Conservation (phyloP, 2,329 filamentous ascomycete genomes). For the Graphilbum fragrans region DNA sequence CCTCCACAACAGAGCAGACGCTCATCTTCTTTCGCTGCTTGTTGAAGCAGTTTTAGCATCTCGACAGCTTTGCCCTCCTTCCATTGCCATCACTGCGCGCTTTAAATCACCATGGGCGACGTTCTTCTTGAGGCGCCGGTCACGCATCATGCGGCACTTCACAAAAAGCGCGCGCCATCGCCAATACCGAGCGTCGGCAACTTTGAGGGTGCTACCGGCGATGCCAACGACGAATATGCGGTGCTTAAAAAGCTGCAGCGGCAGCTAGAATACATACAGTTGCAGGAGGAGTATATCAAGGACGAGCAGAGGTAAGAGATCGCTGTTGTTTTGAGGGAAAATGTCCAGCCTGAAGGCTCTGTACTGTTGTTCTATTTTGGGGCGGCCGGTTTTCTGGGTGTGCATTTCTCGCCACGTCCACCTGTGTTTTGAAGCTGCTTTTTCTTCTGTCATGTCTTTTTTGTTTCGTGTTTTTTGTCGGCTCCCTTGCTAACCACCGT, state of each 20-base stretch:
- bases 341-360: no score
- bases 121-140: constrained; percentile 71
- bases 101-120: constrained; percentile 59
- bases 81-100: neutral
- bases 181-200: constrained; percentile 84
- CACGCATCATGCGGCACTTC: constrained; percentile 54
- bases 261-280: constrained; percentile 94
- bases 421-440: neutral
- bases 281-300: constrained; percentile 99
- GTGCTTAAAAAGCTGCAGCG: constrained; percentile 93
- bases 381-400: neutral
- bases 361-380: neutral
- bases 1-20: no score
- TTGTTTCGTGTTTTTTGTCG: neutral
- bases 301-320: constrained; percentile 76
- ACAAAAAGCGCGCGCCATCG: constrained; percentile 68
- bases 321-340: neutral
- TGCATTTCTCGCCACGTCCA: neutral
- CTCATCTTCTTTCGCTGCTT: neutral
- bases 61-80: neutral
- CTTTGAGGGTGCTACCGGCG: constrained; percentile 70
- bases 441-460: neutral
- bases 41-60: neutral
- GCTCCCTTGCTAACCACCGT: constrained; percentile 1
- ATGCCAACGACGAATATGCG: constrained; percentile 85